These are phyloP conservation scores for Kitagawia praeruptora DNA, from an alignment of 129 eudicot genomes.

Conservation along the genomic window DNA sequence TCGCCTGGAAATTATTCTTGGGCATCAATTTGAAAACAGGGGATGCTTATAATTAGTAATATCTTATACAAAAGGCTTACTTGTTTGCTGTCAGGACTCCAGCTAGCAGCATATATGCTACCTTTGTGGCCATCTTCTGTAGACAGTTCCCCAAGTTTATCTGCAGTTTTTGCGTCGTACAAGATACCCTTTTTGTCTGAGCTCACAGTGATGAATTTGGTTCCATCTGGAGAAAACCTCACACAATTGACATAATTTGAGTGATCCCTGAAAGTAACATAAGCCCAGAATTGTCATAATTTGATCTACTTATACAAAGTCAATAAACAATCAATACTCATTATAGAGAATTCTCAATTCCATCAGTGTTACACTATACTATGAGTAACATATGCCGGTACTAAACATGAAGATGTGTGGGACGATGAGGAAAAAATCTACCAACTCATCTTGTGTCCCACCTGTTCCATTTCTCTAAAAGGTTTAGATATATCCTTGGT, in stretches of 20 bases:
- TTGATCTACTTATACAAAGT: neutral
- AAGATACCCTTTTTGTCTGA: constrained; percentile 84
- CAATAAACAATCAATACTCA: neutral
- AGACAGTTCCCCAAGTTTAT: constrained; percentile 69
- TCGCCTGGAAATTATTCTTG: neutral
- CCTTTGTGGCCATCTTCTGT: constrained; percentile 82
- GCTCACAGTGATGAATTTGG: constrained; percentile 82
- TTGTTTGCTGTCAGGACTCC: constrained; percentile 96
- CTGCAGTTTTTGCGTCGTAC: constrained; percentile 88
- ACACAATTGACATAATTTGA: constrained; percentile 87
- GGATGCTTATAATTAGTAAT: neutral
- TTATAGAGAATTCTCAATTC: neutral
- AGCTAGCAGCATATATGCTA: constrained; percentile 93
- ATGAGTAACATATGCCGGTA: neutral
- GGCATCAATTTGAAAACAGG: neutral
- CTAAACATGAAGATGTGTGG: neutral
- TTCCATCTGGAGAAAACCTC: constrained; percentile 98
- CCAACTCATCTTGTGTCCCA: neutral
- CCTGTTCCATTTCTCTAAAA: neutral
- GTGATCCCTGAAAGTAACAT: constrained; percentile 56
- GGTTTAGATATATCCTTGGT: neutral
- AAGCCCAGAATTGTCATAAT: neutral
- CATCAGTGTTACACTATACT: no score
- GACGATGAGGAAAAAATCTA: neutral
- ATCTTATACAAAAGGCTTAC: constrained; percentile 30